Conservation (phyloP, 2,329 filamentous ascomycete genomes). For the Neonectria hederae region DNA sequence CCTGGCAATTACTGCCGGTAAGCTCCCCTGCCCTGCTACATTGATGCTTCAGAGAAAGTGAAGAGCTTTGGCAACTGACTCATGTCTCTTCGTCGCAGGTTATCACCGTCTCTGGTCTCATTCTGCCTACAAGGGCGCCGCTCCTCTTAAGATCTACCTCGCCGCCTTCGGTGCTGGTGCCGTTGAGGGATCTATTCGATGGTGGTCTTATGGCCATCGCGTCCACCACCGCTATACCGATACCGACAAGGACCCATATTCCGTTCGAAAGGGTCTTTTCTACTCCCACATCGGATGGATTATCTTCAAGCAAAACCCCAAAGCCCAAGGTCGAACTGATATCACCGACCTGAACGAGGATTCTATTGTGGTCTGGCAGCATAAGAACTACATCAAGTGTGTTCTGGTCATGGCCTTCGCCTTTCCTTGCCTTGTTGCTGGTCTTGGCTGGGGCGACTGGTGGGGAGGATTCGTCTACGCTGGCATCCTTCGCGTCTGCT, state of each 20-base stretch:
- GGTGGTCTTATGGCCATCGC: slow-evolving; percentile 88
- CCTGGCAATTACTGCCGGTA: slow-evolving; percentile 81
- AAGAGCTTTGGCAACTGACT: slow-evolving; percentile 10
- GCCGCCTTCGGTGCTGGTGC: slow-evolving; percentile 83
- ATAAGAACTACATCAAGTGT: slow-evolving; percentile 84
- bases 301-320: slow-evolving; percentile 92
- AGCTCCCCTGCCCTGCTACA: slow-evolving; percentile 37
- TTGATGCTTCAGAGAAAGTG: background rate
- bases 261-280: slow-evolving; percentile 84
- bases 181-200: slow-evolving; percentile 85
- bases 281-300: slow-evolving; percentile 90
- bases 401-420: slow-evolving; percentile 80
- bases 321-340: slow-evolving; percentile 85
- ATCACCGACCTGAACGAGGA: slow-evolving; percentile 90
- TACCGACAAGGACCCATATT: slow-evolving; percentile 91
- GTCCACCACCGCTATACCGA: slow-evolving; percentile 93
- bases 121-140: slow-evolving; percentile 79
- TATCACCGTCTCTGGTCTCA: slow-evolving; percentile 84
- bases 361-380: slow-evolving; percentile 85
- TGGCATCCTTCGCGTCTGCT: slow-evolving; percentile 86
- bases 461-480: slow-evolving; percentile 83
- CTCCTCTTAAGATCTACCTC: slow-evolving; percentile 82
- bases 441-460: slow-evolving; percentile 83
- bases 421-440: slow-evolving; percentile 78
- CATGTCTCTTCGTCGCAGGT: slow-evolving; percentile 25